These are phyloP conservation scores for Endothia cerciana DNA, from an alignment of 2,329 filamentous ascomycete genomes.

Conservation along the genomic window DNA sequence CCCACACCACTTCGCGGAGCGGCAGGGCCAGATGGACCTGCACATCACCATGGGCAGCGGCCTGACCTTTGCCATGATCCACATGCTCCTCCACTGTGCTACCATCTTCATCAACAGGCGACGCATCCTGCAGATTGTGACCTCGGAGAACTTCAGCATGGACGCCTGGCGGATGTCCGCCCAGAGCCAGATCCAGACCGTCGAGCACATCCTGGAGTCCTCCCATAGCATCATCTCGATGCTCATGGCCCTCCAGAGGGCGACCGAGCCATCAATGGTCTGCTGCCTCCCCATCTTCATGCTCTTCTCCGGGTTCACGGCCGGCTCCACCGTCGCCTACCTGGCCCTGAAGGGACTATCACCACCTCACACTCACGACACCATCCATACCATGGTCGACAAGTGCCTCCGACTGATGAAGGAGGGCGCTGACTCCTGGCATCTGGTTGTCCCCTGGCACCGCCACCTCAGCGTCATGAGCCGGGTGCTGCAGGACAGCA, in stretches of 20 bases:
- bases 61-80: constrained; percentile 65
- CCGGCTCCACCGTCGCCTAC: constrained; percentile 64
- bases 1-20: constrained; percentile 64
- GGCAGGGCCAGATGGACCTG: constrained; percentile 62
- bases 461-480: constrained; percentile 65
- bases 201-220: constrained; percentile 61
- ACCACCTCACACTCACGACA: constrained; percentile 59
- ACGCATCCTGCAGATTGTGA: constrained; percentile 61
- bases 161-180: constrained; percentile 57
- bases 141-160: constrained; percentile 53
- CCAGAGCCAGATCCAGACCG: constrained; percentile 53
- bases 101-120: constrained; percentile 65
- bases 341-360: constrained; percentile 65
- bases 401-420: constrained; percentile 63
- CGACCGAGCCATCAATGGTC: constrained; percentile 60
- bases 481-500: constrained; percentile 60
- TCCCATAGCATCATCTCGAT: constrained; percentile 63
- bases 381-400: constrained; percentile 59
- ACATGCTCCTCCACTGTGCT: constrained; percentile 63
- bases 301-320: constrained; percentile 65
- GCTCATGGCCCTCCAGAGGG: constrained; percentile 58
- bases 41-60: constrained; percentile 69
- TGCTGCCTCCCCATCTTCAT: constrained; percentile 67
- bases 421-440: constrained; percentile 63
- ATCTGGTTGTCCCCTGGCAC: constrained; percentile 62